Conservation (phyloP, 306 rosid genomes). For the Quercus parvula region DNA sequence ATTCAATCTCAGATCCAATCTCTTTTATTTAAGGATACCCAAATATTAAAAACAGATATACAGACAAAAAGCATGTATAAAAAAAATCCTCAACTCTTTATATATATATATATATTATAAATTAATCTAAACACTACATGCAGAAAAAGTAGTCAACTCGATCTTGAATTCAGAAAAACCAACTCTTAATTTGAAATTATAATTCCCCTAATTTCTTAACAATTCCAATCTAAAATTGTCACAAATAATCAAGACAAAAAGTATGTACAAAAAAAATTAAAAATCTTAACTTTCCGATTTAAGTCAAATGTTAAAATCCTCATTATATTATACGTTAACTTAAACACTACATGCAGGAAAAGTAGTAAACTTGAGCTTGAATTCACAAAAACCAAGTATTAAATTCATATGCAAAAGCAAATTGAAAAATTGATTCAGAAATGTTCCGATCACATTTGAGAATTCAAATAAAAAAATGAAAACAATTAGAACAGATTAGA, state of each 20-base stretch:
- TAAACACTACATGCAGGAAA: too few relatives aligned
- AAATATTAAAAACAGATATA: not conserved
- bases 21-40: too few relatives aligned
- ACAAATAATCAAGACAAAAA: not conserved
- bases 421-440: too few relatives aligned
- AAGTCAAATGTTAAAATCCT: too few relatives aligned
- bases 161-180: not conserved
- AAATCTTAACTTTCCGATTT: not conserved
- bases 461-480: not conserved
- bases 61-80: not conserved
- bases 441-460: not conserved
- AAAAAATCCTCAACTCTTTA: not conserved
- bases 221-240: not conserved
- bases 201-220: not conserved
- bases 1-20: too few relatives aligned
- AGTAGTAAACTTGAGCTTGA: too few relatives aligned
- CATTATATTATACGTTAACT: too few relatives aligned
- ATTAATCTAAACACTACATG: slow-evolving; percentile 8
- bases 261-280: slow-evolving; percentile 19
- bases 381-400: too few relatives aligned
- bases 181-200: not conserved
- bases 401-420: too few relatives aligned
- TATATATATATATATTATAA: too few relatives aligned
- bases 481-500: not conserved
- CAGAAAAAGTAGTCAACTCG: not conserved